Evolutionary conservation across 305 asterid species (phyloP).

Genomic region (Solanum hybrid): DNA sequence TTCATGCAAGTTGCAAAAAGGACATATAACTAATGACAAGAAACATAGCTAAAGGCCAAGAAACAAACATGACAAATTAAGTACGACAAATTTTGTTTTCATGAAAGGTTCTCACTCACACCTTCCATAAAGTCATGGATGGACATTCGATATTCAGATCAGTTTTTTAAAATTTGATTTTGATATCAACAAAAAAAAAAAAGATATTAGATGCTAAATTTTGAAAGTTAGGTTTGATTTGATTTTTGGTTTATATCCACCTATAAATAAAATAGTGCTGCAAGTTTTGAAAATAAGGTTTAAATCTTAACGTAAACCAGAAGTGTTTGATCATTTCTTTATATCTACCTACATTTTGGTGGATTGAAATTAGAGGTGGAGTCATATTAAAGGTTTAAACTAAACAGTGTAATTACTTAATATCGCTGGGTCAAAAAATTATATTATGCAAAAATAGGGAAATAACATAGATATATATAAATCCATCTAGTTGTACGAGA

Average conservation of each 20-base stretch:
- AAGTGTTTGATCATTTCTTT: background rate
- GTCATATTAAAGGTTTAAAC: too few species aligned
- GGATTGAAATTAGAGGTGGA: background rate
- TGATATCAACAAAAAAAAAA: background rate
- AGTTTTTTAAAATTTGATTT: background rate
- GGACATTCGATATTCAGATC: background rate
- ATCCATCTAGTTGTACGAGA: too few species aligned
- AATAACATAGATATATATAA: too few species aligned
- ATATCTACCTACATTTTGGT: background rate
- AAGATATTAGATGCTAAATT: background rate
- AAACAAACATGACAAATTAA: background rate
- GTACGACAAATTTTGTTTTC: background rate
- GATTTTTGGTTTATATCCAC: background rate
- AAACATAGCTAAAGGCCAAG: background rate
- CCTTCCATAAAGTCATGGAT: background rate
- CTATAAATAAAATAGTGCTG: background rate
- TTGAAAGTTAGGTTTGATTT: background rate
- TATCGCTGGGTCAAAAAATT: too few species aligned
- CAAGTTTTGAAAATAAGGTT: background rate
- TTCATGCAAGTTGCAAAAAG: background rate
- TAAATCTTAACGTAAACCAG: background rate
- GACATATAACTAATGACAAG: background rate
- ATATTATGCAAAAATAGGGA: too few species aligned
- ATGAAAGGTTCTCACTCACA: background rate
- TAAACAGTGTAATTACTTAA: too few species aligned